Conservation (phyloP, 352 stramenopile species). For the Hyaloperonospora brassicae region DNA sequence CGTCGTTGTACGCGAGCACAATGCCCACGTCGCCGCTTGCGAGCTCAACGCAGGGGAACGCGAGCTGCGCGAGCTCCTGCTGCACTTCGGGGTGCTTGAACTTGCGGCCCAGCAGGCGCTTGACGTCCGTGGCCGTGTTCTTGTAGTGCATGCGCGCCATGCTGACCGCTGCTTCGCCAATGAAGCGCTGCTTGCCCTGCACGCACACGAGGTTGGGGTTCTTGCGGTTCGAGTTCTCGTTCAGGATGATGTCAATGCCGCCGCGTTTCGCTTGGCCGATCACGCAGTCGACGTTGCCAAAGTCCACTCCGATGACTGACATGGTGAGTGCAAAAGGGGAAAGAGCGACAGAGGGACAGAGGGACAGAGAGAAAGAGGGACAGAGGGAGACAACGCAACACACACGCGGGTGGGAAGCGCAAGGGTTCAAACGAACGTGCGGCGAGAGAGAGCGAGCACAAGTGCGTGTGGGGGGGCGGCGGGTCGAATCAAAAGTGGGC, state of each 20-base stretch:
- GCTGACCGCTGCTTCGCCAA: constrained; percentile 87
- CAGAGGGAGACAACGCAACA: too few relatives aligned
- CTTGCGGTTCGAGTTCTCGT: constrained; percentile 98
- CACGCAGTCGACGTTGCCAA: constrained; percentile 93
- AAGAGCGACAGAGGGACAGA: not conserved
- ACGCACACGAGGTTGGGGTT: constrained; percentile 91
- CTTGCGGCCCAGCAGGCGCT: constrained; percentile 94
- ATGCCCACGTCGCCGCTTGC: constrained; percentile 85
- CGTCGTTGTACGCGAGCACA: constrained; percentile 90
- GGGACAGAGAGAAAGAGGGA: not conserved
- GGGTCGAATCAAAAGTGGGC: too few relatives aligned
- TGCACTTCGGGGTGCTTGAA: constrained; percentile 95
- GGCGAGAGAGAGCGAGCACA: too few relatives aligned
- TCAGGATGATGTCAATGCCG: constrained; percentile 98
- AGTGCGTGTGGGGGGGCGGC: too few relatives aligned
- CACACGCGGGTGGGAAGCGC: too few relatives aligned
- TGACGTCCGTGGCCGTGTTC: constrained; percentile 96
- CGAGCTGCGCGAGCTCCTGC: constrained; percentile 88
- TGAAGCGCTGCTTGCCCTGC: constrained; percentile 89
- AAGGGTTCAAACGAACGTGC: too few relatives aligned
- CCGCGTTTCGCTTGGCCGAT: constrained; percentile 94
- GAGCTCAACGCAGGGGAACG: constrained; percentile 88
- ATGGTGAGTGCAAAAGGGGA: constrained; percentile 38
- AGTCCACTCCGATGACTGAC: constrained; percentile 96
- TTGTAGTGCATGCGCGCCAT: constrained; percentile 95